Base-by-base conservation (phyloP, 108 stramenopile species). In the Skeletonema grethae region DNA sequence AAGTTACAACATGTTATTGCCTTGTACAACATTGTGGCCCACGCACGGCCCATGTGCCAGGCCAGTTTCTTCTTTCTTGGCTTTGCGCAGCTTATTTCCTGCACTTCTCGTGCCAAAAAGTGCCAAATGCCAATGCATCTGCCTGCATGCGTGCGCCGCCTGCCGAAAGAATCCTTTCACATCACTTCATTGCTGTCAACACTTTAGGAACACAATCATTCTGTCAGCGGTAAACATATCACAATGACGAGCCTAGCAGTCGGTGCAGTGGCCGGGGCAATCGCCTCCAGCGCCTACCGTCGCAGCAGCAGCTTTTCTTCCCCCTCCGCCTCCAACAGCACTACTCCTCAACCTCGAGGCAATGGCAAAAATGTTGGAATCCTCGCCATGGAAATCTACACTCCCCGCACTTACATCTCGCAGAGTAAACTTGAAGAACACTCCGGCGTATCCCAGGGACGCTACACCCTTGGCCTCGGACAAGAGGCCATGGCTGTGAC, bases 401-500 rank as follows among this genome's bases (percentile, higher is more conserved):
- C 94, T 43, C 98, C 98, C 28, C 90, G 88, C 22, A 97, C 97
- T 1, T 98, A 90, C 76, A 89, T 99, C 45, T 56, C 75, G 4
- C 97, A 98, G 90, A 68, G 85, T 28, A 89, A 88, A 18, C 76
- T 99, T 25, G 99, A 99, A 73, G 68, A 87, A 67, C 95, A 96
- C 64, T 80, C 94, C 18, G 95, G 95, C 36, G 92, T 97, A 13
- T 70, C 93, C 2, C 50, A 77, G 5, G 99, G 99, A 8, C 93
- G 95, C 67, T 98, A 95, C 84, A 98, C 96, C 12, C 73, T 96
- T 7, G 99, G 99, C 1, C 84, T 99, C 32, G 99, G 99, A 24
- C 99, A 99, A 79, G 89, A 94, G 24, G 93, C 82, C 50, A 89
- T 99, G 90, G 97, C 95, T 13, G 80, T 99, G 66, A 85, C 80